A percentile compares a stretch with the other conserved stretches of the same genome.
phyloP scores from a whole-genome alignment of 306 rosid genomes.

The Glycyrrhiza uralensis region DNA sequence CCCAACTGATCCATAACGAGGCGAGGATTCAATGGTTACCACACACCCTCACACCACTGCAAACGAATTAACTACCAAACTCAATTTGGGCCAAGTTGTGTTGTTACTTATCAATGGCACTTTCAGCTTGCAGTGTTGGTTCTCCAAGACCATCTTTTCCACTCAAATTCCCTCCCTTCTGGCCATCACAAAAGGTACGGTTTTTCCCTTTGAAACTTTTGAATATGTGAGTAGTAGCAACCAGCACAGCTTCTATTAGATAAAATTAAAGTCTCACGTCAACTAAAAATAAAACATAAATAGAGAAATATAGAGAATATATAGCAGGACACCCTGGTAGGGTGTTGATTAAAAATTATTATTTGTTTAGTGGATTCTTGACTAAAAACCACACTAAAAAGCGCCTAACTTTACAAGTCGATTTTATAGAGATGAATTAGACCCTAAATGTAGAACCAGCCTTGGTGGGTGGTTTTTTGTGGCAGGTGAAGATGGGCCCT shows the following conservation, averaged over 20 bases:
- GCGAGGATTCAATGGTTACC: conserved; percentile 11
- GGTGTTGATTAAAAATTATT: too few species aligned
- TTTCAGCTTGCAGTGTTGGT: conserved; percentile 30
- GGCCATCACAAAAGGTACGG: conserved; percentile 78
- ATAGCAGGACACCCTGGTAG: too few species aligned
- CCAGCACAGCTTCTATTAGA: not conserved
- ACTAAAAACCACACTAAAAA: too few species aligned
- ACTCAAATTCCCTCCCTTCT: conserved; percentile 65
- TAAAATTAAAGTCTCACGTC: too few species aligned
- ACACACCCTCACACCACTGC: conserved; percentile 20
- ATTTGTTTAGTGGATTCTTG: too few species aligned
- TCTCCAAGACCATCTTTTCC: conserved; percentile 44
- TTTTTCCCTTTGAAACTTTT: not conserved
- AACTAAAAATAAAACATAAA: too few species aligned
- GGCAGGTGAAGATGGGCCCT: conserved; percentile 87
- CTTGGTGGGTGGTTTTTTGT: not conserved
- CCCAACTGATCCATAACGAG: conserved; percentile 1
- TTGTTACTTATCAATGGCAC: conserved; percentile 39
- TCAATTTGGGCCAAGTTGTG: not conserved
- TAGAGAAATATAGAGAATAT: too few species aligned
- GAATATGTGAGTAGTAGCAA: not conserved
- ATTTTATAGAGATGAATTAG: too few species aligned
- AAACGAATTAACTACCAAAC: not conserved
- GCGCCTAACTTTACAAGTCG: too few species aligned
- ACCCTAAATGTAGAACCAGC: too few species aligned